phyloP scores from a whole-genome alignment of 2,329 filamentous ascomycete genomes.

The Cladophialophora immunda region DNA sequence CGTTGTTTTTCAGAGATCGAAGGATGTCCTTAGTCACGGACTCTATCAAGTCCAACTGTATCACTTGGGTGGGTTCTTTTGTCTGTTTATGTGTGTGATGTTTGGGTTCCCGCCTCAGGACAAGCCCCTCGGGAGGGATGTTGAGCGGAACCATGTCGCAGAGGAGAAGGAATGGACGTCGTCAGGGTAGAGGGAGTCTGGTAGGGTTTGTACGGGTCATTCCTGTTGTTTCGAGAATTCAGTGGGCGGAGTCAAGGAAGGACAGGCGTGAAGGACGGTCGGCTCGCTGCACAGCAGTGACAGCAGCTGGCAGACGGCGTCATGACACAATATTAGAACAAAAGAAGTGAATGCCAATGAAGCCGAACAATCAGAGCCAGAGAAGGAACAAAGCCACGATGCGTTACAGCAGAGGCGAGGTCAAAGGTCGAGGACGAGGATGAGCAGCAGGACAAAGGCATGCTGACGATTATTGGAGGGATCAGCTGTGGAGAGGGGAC shows the following conservation, averaged over 20 bases:
- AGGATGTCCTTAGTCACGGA: conserved; percentile 57
- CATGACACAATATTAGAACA: conserved; percentile 32
- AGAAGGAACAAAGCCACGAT: conserved; percentile 26
- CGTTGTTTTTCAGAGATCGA: conserved; percentile 51
- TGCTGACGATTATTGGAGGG: conserved; percentile 40
- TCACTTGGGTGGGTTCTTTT: conserved; percentile 51
- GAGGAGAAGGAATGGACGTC: conserved; percentile 5
- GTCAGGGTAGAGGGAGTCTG: conserved; percentile 15
- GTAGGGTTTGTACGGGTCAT: conserved; percentile 20
- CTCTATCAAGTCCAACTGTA: conserved; percentile 57
- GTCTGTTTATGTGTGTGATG: conserved; percentile 15
- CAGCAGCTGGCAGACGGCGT: conserved; percentile 30
- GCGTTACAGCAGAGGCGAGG: conserved; percentile 21
- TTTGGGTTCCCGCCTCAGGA: conserved; percentile 24
- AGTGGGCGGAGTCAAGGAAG: conserved; percentile 25
- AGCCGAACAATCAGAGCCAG: conserved; percentile 16
- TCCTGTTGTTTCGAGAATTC: conserved; percentile 13
- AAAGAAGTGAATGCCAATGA: conserved; percentile 24
- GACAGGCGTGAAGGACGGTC: conserved; percentile 17
- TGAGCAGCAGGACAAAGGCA: conserved; percentile 29
- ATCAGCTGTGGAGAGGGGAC: conserved; percentile 27
- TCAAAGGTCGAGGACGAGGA: conserved; percentile 27
- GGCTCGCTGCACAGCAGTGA: conserved; percentile 36
- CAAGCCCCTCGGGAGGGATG: conserved; percentile 35
- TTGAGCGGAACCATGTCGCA: conserved; percentile 35